Conservation (phyloP, 2,329 filamentous ascomycete genomes). For the Cladosporium halotolerans region DNA sequence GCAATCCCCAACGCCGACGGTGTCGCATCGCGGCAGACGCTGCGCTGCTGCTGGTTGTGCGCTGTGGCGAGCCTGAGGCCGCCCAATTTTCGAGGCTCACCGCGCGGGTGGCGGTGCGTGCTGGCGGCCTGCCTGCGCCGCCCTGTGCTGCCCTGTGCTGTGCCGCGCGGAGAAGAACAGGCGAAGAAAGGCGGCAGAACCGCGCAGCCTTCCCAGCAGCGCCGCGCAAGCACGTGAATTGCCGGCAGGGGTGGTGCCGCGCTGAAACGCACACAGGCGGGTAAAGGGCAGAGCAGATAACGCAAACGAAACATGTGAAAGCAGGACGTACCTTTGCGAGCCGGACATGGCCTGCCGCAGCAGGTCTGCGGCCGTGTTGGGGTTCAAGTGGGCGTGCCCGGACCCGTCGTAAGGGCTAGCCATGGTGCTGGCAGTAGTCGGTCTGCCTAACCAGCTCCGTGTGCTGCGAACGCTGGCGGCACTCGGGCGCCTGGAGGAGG, state of each 20-base stretch:
- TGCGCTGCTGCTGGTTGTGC: neutral
- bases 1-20: neutral
- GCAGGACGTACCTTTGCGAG: constrained; percentile 46
- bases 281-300: too few relatives aligned
- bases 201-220: too few relatives aligned
- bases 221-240: constrained; percentile 12
- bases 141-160: too few relatives aligned
- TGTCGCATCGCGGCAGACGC: neutral
- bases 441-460: constrained; percentile 21
- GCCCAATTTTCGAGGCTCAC: too few relatives aligned
- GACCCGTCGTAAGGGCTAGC: constrained; percentile 27
- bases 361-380: constrained; percentile 50
- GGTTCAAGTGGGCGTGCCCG: constrained; percentile 24
- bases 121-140: too few relatives aligned
- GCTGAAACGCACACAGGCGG: too few relatives aligned
- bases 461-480: constrained; percentile 15
- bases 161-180: neutral
- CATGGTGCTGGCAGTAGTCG: constrained; percentile 15
- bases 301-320: constrained; percentile 17
- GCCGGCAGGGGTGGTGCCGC: constrained; percentile 8
- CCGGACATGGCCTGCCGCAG: constrained; percentile 47
- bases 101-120: constrained; percentile 8
- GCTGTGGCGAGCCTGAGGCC: constrained; percentile 1
- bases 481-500: constrained; percentile 14
- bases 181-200: constrained; percentile 4